Base-by-base conservation (phyloP, 441 rosid genomes). In the Aleurites moluccanus region DNA sequence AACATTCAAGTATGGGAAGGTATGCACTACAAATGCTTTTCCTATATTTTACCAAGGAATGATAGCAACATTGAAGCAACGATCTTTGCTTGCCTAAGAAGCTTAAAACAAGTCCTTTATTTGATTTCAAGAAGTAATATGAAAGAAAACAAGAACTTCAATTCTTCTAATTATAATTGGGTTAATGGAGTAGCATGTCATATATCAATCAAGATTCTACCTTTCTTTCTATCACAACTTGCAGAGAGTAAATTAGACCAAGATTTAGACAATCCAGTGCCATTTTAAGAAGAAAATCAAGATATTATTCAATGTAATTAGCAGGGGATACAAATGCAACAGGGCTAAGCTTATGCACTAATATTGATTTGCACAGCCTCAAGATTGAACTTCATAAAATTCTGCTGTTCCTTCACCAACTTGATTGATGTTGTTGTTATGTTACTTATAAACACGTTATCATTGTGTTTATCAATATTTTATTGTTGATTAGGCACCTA, bases 1-100 rank as follows among this genome's bases (percentile, higher is more conserved):
- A 33, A 52, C 60, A 38, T 23, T 64, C 15, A 21, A 56, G 38
- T 33, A 40, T 59, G 27, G 77, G 65, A 74, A 66, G 64, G 71
- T 10, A 42, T 74, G 47, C 74, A 59, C 13, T 28, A n/a, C 8
- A 4, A 28, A 65, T 35, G 76, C 35, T 53, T 49, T 63, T 9
- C 21, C n/a, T 14, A 14, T 50, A 38, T 35, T 73, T 73, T 33
- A 25, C 20, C 53, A 27, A 65, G 18, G 56, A 70, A 52, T 52
- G 70, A 55, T 20, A 9, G 21, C 25, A 56, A 74, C 64, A 38
- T 53, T 25, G 70, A 49, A 64, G 23, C 63, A n/a, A 64, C 50
- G 69, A 70, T 25, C 52, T 5, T 56, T 40, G 64, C 73, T 56
- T 21, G 16, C 28, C 20, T 56, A 63, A 45, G 47, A 64, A 73